phyloP scores from a whole-genome alignment of 257 asterid species.

The Capsicum pubescens region DNA sequence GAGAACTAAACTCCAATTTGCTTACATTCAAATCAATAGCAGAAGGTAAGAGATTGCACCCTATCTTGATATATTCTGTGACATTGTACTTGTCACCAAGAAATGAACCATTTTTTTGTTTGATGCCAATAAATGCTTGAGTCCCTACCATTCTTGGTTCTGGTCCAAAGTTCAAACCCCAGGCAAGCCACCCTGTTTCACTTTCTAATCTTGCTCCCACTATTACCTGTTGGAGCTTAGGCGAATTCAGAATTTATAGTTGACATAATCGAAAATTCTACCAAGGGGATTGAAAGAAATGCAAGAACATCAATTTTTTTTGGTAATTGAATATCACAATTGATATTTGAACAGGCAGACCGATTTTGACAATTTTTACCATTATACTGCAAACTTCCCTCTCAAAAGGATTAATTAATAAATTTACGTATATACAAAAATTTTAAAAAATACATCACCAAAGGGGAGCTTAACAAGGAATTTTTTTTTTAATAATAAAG shows the following conservation, averaged over 20 bases:
- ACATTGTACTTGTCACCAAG: slow-evolving; percentile 39
- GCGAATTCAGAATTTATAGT: neutral
- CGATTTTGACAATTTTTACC: neutral
- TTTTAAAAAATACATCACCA: too few relatives aligned
- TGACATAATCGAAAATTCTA: neutral
- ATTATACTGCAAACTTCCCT: neutral
- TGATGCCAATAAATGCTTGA: slow-evolving; percentile 63
- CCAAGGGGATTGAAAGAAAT: neutral
- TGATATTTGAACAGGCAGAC: neutral
- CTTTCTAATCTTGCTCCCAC: slow-evolving; percentile 44
- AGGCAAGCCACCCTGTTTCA: slow-evolving; percentile 65
- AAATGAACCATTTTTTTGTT: slow-evolving; percentile 32
- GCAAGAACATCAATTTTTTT: neutral
- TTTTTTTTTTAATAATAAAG: neutral
- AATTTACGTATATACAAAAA: neutral
- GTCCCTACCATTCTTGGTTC: slow-evolving; percentile 64
- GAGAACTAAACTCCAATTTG: slow-evolving; percentile 22
- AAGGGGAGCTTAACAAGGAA: neutral
- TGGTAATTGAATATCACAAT: neutral
- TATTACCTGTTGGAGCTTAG: slow-evolving; percentile 40
- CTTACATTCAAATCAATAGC: slow-evolving; percentile 37
- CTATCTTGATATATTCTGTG: slow-evolving; percentile 42
- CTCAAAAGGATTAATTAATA: neutral
- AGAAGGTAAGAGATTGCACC: slow-evolving; percentile 49
- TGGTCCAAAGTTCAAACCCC: slow-evolving; percentile 69